These are phyloP conservation scores for Mycena kentingensis DNA, from an alignment of 768 basidiomycete genomes.

Conservation along the genomic window DNA sequence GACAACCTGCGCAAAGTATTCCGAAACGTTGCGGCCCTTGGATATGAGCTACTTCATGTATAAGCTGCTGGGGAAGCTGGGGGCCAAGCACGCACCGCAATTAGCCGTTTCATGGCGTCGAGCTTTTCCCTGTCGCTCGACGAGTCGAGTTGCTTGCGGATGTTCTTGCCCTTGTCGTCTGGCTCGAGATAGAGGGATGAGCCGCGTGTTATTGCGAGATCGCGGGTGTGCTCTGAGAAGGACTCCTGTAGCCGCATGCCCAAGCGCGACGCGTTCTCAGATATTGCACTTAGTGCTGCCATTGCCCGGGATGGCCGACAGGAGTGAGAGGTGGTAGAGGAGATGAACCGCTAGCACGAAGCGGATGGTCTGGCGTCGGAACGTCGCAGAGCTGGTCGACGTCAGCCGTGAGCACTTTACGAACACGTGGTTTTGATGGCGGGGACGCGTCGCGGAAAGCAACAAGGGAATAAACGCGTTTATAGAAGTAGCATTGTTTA, in stretches of 20 bases:
- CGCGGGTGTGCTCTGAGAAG: constrained; percentile 77
- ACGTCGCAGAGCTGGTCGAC: no score
- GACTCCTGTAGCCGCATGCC: constrained; percentile 84
- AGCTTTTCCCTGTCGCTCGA: constrained; percentile 87
- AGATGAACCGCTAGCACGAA: no score
- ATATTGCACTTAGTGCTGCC: no score
- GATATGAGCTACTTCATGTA: constrained; percentile 72
- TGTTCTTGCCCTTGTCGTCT: constrained; percentile 83
- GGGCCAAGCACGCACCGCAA: constrained; percentile 72
- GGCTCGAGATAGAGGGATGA: constrained; percentile 65
- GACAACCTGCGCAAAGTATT: constrained; percentile 95
- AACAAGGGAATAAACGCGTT: no score
- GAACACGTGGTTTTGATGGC: no score
- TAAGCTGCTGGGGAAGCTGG: neutral
- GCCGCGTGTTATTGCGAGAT: constrained; percentile 61
- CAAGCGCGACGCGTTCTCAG: constrained; percentile 82
- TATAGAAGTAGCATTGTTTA: no score
- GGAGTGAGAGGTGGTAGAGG: no score
- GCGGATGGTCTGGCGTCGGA: no score
- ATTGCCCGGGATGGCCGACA: no score
- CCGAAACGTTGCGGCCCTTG: constrained; percentile 87
- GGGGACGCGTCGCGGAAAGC: no score
- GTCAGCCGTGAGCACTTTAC: no score
- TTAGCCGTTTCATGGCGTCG: constrained; percentile 92
- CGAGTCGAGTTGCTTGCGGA: constrained; percentile 85